Evolutionary conservation across 495 filamentous ascomycete species (phyloP), one percentile per base, ranked within the genome.

Genomic region (Immersiella caudata): DNA sequence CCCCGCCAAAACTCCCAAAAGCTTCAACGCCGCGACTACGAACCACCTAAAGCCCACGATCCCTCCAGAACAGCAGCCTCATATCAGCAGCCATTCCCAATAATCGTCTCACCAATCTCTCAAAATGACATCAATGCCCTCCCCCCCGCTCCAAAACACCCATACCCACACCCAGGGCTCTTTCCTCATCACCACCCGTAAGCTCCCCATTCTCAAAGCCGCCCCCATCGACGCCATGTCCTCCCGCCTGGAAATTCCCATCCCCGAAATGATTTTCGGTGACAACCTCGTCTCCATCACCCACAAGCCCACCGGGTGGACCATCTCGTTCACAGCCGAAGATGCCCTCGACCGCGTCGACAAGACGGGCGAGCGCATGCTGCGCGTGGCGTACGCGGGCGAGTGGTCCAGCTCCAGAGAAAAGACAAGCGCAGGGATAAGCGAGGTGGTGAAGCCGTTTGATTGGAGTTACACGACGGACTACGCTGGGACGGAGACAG

Each of bases 231-330:
- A 97, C 73, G 86, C 88, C 50, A 91, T 99, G 88, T 88, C 87
- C 20, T 79, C 83, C 60, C 85, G 86, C 56, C 85, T 99, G 14
- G 88, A 88, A 16, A 96, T 99, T 77, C 84, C 93, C 14, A 88
- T 92, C 7, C 95, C 96, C 1, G 95, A 99, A 79, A 99, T 99
- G 95, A 99, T 99, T 40, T 99, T 99, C 72, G 95, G 95, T 35
- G 93, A 99, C 80, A 99, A 99, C 78, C 81, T 87, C 35, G 88
- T 96, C 25, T 76, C 82, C 2, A 84, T 99, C 25, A 83, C 88
- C 64, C 92, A 98, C 77, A 62, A 79, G 22, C 81, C 81, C 21
- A 87, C 82, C 65, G 87, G 87, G 8, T 98, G 93, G 92, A 77
- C 80, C 4, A 84, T 98, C 61, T 74, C 81, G 16, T 99, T 99